A percentile compares a stretch with the other conserved stretches of the same genome.
phyloP scores from a whole-genome alignment of 2,329 filamentous ascomycete species.

The Akanthomyces dipterigenus region DNA sequence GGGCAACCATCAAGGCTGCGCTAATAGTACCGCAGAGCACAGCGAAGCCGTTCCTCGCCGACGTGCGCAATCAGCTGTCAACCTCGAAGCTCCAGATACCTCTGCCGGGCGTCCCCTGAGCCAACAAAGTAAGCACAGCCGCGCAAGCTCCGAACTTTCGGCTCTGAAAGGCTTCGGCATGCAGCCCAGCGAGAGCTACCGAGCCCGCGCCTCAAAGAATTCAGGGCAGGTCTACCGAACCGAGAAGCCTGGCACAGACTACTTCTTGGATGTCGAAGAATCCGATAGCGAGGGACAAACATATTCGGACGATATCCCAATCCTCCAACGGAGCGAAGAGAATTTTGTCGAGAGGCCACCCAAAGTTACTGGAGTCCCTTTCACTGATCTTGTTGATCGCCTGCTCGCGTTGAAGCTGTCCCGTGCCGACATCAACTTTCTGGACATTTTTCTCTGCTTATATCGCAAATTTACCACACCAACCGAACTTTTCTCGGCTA shows the following conservation, averaged over 20 bases:
- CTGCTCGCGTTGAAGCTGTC: slow-evolving; percentile 75
- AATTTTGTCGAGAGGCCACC: slow-evolving; percentile 43
- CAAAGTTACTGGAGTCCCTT: slow-evolving; percentile 47
- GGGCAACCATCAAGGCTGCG: not conserved
- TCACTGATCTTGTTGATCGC: slow-evolving; percentile 78
- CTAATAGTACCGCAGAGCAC: slow-evolving; percentile 26
- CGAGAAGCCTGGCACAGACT: slow-evolving; percentile 41
- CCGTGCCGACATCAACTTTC: slow-evolving; percentile 83
- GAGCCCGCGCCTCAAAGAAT: slow-evolving; percentile 26
- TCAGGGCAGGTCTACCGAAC: slow-evolving; percentile 41
- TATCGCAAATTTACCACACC: slow-evolving; percentile 93
- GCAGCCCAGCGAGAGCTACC: slow-evolving; percentile 34
- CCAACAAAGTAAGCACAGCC: slow-evolving; percentile 59
- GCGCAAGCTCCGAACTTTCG: slow-evolving; percentile 65
- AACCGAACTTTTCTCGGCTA: slow-evolving; percentile 66
- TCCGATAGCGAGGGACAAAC: slow-evolving; percentile 60
- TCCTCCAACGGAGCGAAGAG: slow-evolving; percentile 61
- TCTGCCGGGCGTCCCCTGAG: slow-evolving; percentile 47
- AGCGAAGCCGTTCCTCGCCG: slow-evolving; percentile 41
- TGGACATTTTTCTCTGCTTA: slow-evolving; percentile 80
- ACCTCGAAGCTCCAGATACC: slow-evolving; percentile 50
- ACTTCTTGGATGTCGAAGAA: slow-evolving; percentile 63
- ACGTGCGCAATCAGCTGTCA: slow-evolving; percentile 55
- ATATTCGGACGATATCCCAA: slow-evolving; percentile 61
- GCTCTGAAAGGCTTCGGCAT: slow-evolving; percentile 47